These are phyloP conservation scores for Cardamine occulta DNA, from an alignment of 345 rosid genomes.

Conservation along the genomic window DNA sequence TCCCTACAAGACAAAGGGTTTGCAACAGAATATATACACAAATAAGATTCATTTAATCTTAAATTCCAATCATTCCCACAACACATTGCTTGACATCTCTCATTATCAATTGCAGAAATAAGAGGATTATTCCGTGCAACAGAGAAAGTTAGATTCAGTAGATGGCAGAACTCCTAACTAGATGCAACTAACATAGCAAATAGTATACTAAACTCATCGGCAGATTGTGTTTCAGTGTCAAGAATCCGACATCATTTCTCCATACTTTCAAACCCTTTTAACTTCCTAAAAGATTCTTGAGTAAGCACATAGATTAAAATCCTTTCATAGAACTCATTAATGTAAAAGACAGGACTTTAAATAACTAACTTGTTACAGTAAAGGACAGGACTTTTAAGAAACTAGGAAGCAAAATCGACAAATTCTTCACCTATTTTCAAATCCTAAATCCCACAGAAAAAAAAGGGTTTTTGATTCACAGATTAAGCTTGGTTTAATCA, in stretches of 20 bases:
- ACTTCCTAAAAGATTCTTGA: neutral
- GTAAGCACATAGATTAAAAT: neutral
- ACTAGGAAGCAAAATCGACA: constrained; percentile 8
- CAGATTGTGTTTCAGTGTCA: constrained; percentile 3
- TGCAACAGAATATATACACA: neutral
- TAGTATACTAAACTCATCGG: neutral
- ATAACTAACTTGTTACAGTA: neutral
- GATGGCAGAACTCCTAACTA: neutral
- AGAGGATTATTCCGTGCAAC: neutral
- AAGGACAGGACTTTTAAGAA: constrained; percentile 3
- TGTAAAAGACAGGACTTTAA: neutral
- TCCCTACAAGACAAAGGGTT: constrained; percentile 52
- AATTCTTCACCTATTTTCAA: neutral
- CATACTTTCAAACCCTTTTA: neutral
- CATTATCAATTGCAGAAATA: neutral
- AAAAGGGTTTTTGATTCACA: neutral
- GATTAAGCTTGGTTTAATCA: neutral
- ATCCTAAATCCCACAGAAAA: neutral
- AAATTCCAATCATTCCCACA: neutral
- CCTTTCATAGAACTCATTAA: neutral
- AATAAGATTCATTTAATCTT: constrained; percentile 1
- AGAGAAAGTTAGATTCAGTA: neutral
- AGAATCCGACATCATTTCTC: neutral
- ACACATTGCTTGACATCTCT: constrained; percentile 10
- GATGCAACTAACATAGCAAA: constrained; percentile 5